These are phyloP conservation scores for Teratosphaeria gauchensis DNA, from an alignment of 2,329 filamentous ascomycete species.

Conservation along the genomic window DNA sequence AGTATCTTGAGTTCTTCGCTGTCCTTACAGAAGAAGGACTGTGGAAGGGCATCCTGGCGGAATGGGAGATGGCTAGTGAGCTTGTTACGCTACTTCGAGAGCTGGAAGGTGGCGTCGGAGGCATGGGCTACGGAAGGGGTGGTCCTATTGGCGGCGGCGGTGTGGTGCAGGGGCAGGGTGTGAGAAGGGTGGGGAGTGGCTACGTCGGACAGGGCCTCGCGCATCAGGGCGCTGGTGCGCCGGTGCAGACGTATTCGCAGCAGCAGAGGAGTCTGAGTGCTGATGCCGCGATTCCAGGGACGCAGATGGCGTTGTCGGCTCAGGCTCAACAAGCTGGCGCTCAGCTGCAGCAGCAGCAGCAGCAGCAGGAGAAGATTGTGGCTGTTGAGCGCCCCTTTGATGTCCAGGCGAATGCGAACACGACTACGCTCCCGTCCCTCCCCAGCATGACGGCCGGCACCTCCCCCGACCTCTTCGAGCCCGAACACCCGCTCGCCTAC, in stretches of 20 bases:
- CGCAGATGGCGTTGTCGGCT: neutral
- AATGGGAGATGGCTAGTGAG: constrained; percentile 88
- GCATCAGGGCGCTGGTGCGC: neutral
- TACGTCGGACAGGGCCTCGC: constrained; percentile 28
- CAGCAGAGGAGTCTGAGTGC: constrained; percentile 17
- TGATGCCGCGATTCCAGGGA: constrained; percentile 11
- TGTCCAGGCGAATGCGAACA: constrained; percentile 15
- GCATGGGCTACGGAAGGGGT: neutral
- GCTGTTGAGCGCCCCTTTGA: constrained; percentile 5
- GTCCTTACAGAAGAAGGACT: constrained; percentile 77
- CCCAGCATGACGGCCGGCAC: neutral
- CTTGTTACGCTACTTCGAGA: constrained; percentile 78
- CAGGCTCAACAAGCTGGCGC: neutral
- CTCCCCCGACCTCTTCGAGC: constrained; percentile 25
- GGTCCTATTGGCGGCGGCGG: neutral
- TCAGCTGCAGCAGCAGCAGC: neutral
- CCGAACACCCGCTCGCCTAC: constrained; percentile 31
- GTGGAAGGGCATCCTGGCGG: constrained; percentile 73
- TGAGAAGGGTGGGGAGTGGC: constrained; percentile 57
- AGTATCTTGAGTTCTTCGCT: constrained; percentile 88
- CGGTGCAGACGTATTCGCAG: neutral
- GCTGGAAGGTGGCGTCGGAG: constrained; percentile 51
- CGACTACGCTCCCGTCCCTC: constrained; percentile 31
- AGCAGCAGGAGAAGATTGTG: neutral
- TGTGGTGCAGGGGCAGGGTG: neutral